These are phyloP conservation scores for Fusarium beomiforme DNA, from an alignment of 2,329 filamentous ascomycete genomes.

Conservation along the genomic window DNA sequence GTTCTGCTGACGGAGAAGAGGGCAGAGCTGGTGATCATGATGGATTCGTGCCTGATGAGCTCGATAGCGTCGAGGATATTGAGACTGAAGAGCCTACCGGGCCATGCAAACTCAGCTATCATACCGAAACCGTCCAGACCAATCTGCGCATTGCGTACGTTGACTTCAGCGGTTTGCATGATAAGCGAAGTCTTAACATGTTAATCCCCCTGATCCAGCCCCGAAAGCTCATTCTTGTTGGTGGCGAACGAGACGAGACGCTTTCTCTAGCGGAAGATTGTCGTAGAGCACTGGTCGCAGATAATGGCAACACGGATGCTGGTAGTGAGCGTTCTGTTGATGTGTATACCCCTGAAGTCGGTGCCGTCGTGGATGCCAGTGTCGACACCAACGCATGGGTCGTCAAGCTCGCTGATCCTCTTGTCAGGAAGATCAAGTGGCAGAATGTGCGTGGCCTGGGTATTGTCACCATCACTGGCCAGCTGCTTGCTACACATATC, in stretches of 20 bases:
- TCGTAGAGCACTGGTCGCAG: slow-evolving; percentile 65
- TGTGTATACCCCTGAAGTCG: slow-evolving; percentile 84
- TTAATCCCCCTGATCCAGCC: slow-evolving; percentile 93
- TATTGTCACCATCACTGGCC: slow-evolving; percentile 92
- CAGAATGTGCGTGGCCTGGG: slow-evolving; percentile 90
- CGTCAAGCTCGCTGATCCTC: slow-evolving; percentile 84
- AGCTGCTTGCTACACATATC: slow-evolving; percentile 57
- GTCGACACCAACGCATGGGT: slow-evolving; percentile 98
- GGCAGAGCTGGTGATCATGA: slow-evolving; percentile 45
- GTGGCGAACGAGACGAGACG: slow-evolving; percentile 83
- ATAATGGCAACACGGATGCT: slow-evolving; percentile 29
- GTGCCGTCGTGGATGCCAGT: slow-evolving; percentile 82
- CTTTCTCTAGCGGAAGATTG: slow-evolving; percentile 81
- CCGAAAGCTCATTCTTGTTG: slow-evolving; percentile 92
- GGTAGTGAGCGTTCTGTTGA: slow-evolving; percentile 65
- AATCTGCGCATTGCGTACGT: slow-evolving; percentile 85
- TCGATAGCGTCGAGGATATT: slow-evolving; percentile 67
- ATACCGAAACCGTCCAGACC: slow-evolving; percentile 70
- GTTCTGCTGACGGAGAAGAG: slow-evolving; percentile 58
- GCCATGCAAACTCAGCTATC: slow-evolving; percentile 79
- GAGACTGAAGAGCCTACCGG: slow-evolving; percentile 64
- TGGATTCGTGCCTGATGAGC: slow-evolving; percentile 62
- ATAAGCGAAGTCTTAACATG: slow-evolving; percentile 93
- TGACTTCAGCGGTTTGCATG: slow-evolving; percentile 92
- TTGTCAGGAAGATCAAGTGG: slow-evolving; percentile 92